phyloP scores from a whole-genome alignment of 2,329 filamentous ascomycete genomes.

The Cercospora berteroae region DNA sequence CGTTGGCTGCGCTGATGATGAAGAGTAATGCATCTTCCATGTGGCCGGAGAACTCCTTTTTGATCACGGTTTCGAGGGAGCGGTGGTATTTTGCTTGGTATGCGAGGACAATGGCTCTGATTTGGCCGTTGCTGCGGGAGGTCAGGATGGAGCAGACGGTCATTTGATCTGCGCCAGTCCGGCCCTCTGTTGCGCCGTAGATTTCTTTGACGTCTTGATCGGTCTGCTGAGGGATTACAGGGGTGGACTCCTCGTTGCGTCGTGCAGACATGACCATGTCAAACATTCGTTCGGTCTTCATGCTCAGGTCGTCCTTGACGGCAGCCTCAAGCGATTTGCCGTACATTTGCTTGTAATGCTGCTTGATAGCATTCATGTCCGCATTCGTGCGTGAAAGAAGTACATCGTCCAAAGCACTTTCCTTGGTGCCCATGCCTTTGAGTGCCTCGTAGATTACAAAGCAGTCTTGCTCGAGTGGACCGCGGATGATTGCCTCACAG shows the following conservation, averaged over 20 bases:
- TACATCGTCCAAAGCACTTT: slow-evolving; percentile 80
- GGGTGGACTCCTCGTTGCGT: slow-evolving; percentile 73
- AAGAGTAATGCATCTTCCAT: slow-evolving; percentile 82
- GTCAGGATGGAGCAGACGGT: slow-evolving; percentile 76
- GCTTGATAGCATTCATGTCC: slow-evolving; percentile 83
- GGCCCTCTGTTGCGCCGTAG: slow-evolving; percentile 72
- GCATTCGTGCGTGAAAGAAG: slow-evolving; percentile 81
- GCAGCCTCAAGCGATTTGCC: slow-evolving; percentile 65
- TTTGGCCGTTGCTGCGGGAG: slow-evolving; percentile 73
- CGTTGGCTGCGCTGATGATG: slow-evolving; percentile 72
- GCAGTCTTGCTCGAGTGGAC: slow-evolving; percentile 76
- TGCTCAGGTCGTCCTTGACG: slow-evolving; percentile 74
- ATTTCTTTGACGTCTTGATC: slow-evolving; percentile 74
- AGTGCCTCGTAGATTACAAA: slow-evolving; percentile 69
- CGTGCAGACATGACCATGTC: slow-evolving; percentile 73
- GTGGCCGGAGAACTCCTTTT: slow-evolving; percentile 83
- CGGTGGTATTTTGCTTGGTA: slow-evolving; percentile 73
- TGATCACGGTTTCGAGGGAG: slow-evolving; percentile 69
- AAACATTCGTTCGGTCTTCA: slow-evolving; percentile 85
- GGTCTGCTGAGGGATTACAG: slow-evolving; percentile 69
- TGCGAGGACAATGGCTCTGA: slow-evolving; percentile 73
- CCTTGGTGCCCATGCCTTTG: slow-evolving; percentile 80
- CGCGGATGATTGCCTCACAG: slow-evolving; percentile 71
- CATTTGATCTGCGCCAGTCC: slow-evolving; percentile 64
- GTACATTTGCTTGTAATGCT: slow-evolving; percentile 68